Conservation (phyloP, 192 early-diverging fungal genomes). For the Linderina pennispora region DNA sequence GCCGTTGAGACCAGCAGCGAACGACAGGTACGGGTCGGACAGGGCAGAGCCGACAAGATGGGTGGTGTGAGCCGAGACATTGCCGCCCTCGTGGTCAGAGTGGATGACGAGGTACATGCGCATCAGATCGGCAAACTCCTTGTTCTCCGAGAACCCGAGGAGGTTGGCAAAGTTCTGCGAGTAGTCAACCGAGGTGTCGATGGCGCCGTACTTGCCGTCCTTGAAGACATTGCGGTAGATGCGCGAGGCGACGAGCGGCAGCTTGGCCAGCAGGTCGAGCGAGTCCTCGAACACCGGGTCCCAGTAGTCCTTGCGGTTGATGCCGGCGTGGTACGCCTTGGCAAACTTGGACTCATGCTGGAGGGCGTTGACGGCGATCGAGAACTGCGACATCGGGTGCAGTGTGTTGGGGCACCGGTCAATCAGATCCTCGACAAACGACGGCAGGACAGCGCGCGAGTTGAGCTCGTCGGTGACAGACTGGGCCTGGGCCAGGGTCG, state of each 20-base stretch:
- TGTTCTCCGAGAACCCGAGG: conserved; percentile 83
- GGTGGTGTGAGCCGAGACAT: conserved; percentile 97
- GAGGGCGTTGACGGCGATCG: conserved; percentile 93
- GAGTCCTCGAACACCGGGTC: conserved; percentile 93
- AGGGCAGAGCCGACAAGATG: conserved; percentile 95
- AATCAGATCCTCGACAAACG: conserved; percentile 94
- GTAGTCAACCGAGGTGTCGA: conserved; percentile 88
- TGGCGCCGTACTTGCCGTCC: conserved; percentile 85
- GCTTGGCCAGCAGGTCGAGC: conserved; percentile 97
- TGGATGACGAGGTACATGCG: conserved; percentile 99
- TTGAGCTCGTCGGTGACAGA: conserved; percentile 93
- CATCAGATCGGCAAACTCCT: conserved; percentile 95
- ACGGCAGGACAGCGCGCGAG: conserved; percentile 84
- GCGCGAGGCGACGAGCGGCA: conserved; percentile 91
- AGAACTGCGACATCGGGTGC: conserved; percentile 99
- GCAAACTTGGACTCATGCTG: conserved; percentile 96
- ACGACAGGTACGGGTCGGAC: conserved; percentile 97
- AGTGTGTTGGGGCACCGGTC: conserved; percentile 98
- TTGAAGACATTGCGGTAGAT: conserved; percentile 99
- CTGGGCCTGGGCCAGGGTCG: conserved; percentile 87
- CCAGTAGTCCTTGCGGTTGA: conserved; percentile 96
- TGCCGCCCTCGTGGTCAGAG: conserved; percentile 99
- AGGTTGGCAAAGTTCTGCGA: conserved; percentile 92
- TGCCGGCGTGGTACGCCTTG: conserved; percentile 91
- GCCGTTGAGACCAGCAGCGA: conserved; percentile 94